Evolutionary conservation across 2,329 filamentous ascomycete genomes (phyloP).

Genomic region (Aspergillus amoenus): DNA sequence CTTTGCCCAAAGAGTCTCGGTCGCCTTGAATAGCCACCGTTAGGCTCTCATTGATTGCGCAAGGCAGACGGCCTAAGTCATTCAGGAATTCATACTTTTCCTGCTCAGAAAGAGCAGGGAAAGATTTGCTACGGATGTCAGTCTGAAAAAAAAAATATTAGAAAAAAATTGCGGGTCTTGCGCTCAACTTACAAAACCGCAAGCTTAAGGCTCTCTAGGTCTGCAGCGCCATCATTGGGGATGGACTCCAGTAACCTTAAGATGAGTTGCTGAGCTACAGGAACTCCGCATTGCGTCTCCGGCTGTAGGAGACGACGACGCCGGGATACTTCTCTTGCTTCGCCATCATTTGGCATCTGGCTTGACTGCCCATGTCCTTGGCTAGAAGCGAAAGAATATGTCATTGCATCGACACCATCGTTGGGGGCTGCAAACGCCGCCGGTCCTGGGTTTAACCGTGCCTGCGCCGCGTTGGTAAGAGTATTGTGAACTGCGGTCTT

Average conservation of each 20-base stretch:
- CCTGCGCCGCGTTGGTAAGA: conserved; percentile 4
- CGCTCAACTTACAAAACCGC: conserved; percentile 49
- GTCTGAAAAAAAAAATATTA: neutral
- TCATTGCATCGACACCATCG: neutral
- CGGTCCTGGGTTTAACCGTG: neutral
- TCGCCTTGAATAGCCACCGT: conserved; percentile 26
- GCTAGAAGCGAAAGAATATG: neutral
- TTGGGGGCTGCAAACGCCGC: neutral
- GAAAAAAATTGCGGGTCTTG: neutral
- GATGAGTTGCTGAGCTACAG: conserved; percentile 34
- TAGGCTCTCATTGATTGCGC: conserved; percentile 54
- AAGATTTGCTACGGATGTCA: conserved; percentile 37
- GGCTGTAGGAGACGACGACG: conserved; percentile 33
- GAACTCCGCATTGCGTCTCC: conserved; percentile 33
- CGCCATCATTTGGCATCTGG: conserved; percentile 15
- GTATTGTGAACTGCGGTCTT: conserved; percentile 27
- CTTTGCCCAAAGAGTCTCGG: conserved; percentile 17
- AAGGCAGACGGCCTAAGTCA: conserved; percentile 58
- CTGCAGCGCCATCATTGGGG: conserved; percentile 31
- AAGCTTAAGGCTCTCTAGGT: conserved; percentile 42
- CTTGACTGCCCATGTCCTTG: conserved; percentile 11
- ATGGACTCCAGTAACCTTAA: conserved; percentile 34
- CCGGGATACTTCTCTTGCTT: conserved; percentile 32
- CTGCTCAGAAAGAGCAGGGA: conserved; percentile 49
- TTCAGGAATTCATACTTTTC: conserved; percentile 56